These are phyloP conservation scores for Litsea cubeba DNA, from an alignment of 164 flowering plant genomes.

Conservation along the genomic window DNA sequence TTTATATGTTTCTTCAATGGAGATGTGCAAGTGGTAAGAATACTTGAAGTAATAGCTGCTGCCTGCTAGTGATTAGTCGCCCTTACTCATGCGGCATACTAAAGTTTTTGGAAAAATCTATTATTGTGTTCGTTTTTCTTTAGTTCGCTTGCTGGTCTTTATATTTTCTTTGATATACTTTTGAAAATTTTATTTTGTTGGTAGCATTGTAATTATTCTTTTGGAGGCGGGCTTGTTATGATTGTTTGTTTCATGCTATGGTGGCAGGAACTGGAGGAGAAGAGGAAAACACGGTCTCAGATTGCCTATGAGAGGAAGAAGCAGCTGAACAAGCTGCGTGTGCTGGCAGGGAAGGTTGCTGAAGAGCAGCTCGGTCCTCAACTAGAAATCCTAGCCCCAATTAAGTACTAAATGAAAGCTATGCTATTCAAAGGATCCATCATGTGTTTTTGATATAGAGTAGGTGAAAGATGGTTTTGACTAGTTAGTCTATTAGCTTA, in stretches of 20 bases:
- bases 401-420: constrained; percentile 42
- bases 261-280: constrained; percentile 59
- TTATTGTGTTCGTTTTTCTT: too few relatives aligned
- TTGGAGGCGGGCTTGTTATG: neutral
- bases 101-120: neutral
- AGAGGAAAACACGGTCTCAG: constrained; percentile 62
- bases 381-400: constrained; percentile 59
- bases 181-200: too few relatives aligned
- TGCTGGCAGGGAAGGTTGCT: constrained; percentile 74
- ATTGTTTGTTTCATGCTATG: neutral
- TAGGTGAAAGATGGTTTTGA: neutral
- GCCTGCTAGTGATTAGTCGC: neutral
- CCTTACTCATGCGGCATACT: neutral
- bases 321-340: constrained; percentile 57
- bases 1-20: too few relatives aligned
- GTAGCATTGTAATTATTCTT: neutral
- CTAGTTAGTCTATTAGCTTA: neutral
- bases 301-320: constrained; percentile 58
- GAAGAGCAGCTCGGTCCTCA: constrained; percentile 79
- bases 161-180: too few relatives aligned
- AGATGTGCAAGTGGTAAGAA: too few relatives aligned
- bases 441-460: neutral
- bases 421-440: neutral
- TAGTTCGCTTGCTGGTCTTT: neutral
- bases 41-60: too few relatives aligned